Percentiles rank a stretch among this genome's conserved stretches.
phyloP scores from a whole-genome alignment of 2,329 filamentous ascomycete genomes.

The Fusarium secorum region DNA sequence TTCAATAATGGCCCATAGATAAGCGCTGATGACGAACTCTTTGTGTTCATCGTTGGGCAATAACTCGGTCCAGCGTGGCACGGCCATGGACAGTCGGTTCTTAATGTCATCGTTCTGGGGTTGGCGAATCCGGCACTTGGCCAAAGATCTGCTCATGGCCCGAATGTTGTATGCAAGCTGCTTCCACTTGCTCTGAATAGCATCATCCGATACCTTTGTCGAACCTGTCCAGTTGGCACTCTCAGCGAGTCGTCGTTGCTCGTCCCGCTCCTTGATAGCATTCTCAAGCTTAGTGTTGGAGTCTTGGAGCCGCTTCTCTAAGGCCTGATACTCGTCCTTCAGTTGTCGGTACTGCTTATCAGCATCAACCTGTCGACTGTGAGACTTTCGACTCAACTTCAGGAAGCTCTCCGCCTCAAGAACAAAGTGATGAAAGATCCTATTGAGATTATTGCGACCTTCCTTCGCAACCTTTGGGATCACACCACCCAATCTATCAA shows the following conservation, averaged over 20 bases:
- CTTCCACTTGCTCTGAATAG: constrained; percentile 1
- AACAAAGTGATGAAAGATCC: constrained; percentile 24
- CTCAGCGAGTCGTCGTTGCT: neutral
- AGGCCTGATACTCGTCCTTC: neutral
- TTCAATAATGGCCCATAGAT: neutral
- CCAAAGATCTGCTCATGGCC: neutral
- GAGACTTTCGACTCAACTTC: constrained; percentile 33
- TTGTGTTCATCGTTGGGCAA: neutral
- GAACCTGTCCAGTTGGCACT: neutral
- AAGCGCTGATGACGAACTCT: neutral
- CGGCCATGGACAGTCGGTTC: neutral
- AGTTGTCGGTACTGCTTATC: neutral
- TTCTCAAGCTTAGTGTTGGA: neutral
- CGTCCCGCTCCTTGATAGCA: neutral
- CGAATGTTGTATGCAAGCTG: neutral
- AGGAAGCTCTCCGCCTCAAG: neutral
- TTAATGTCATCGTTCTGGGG: neutral
- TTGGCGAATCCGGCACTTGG: neutral
- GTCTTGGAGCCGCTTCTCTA: neutral
- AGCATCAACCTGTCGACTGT: neutral
- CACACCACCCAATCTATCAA: constrained; percentile 42
- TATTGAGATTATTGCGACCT: constrained; percentile 44
- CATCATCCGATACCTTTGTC: neutral
- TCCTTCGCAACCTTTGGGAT: constrained; percentile 47
- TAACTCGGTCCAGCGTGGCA: neutral